Conservation (phyloP, 179 eudicot genomes). For the Spergularia azorica region DNA sequence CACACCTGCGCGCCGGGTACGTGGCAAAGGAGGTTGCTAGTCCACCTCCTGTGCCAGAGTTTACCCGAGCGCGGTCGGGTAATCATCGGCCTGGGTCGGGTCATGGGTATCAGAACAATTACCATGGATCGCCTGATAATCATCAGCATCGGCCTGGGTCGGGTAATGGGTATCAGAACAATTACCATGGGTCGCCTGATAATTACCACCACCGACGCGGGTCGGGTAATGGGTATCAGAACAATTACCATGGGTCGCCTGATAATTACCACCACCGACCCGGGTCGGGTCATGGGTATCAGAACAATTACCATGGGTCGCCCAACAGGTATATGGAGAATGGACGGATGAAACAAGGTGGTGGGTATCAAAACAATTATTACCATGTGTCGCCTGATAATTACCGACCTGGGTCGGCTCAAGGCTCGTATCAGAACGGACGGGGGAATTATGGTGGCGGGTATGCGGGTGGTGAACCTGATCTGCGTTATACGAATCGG, state of each 20-base stretch:
- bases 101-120: slow-evolving; percentile 22
- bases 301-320: slow-evolving; percentile 28
- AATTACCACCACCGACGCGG: slow-evolving; percentile 17
- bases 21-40: slow-evolving; percentile 50
- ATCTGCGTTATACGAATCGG: slow-evolving; percentile 39
- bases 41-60: slow-evolving; percentile 14
- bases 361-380: slow-evolving; percentile 25
- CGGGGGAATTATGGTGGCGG: slow-evolving; percentile 56
- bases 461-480: slow-evolving; percentile 22
- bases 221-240: slow-evolving; percentile 29
- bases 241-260: slow-evolving; percentile 33
- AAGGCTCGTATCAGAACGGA: slow-evolving; percentile 28
- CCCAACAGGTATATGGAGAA: slow-evolving; percentile 38
- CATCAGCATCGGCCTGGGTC: slow-evolving; percentile 27
- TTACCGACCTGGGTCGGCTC: slow-evolving; percentile 7
- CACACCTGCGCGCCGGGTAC: slow-evolving; percentile 71
- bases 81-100: slow-evolving; percentile 32
- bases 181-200: slow-evolving; percentile 26
- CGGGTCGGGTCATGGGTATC: slow-evolving; percentile 28
- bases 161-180: slow-evolving; percentile 26
- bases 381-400: slow-evolving; percentile 26
- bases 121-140: slow-evolving; percentile 26
- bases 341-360: slow-evolving; percentile 56
- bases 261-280: slow-evolving; percentile 16
- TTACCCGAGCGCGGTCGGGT: slow-evolving; percentile 26